These are phyloP conservation scores for Fonsecaea multimorphosa DNA, from an alignment of 2,329 filamentous ascomycete genomes.

Conservation along the genomic window DNA sequence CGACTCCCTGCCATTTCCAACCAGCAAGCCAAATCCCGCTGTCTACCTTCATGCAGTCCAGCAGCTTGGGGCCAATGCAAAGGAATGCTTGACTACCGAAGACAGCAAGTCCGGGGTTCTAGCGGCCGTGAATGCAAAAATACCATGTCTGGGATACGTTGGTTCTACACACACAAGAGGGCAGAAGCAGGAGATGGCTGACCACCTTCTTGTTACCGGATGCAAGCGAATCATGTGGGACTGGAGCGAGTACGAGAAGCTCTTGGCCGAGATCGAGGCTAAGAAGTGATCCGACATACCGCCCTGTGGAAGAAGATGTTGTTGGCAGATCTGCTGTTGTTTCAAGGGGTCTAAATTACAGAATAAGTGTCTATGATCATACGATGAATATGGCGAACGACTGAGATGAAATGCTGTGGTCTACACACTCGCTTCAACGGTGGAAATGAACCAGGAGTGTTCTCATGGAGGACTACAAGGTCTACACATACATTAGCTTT, in stretches of 20 bases:
- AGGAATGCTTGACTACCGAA: slow-evolving; percentile 80
- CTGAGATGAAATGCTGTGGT: not conserved
- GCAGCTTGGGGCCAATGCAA: slow-evolving; percentile 71
- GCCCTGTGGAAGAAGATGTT: not conserved
- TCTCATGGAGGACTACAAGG: not conserved
- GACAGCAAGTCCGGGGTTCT: slow-evolving; percentile 86
- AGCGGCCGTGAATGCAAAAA: slow-evolving; percentile 76
- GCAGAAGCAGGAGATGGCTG: slow-evolving; percentile 69
- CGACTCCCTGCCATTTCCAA: slow-evolving; percentile 76
- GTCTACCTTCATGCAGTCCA: slow-evolving; percentile 82
- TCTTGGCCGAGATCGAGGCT: slow-evolving; percentile 49
- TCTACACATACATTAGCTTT: not conserved
- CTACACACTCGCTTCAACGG: not conserved
- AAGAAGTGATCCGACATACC: not conserved
- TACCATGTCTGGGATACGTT: slow-evolving; percentile 83
- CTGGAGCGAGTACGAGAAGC: slow-evolving; percentile 54
- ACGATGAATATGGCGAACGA: not conserved
- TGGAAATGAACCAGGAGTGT: not conserved
- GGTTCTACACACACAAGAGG: slow-evolving; percentile 71
- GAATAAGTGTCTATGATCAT: not conserved
- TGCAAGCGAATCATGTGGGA: slow-evolving; percentile 65
- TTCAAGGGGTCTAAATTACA: not conserved
- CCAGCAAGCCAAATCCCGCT: slow-evolving; percentile 87
- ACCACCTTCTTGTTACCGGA: slow-evolving; percentile 71
- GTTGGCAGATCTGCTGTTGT: not conserved